Evolutionary conservation across 2,329 filamentous ascomycete species (phyloP).

Genomic region (Sporothrix humicola): DNA sequence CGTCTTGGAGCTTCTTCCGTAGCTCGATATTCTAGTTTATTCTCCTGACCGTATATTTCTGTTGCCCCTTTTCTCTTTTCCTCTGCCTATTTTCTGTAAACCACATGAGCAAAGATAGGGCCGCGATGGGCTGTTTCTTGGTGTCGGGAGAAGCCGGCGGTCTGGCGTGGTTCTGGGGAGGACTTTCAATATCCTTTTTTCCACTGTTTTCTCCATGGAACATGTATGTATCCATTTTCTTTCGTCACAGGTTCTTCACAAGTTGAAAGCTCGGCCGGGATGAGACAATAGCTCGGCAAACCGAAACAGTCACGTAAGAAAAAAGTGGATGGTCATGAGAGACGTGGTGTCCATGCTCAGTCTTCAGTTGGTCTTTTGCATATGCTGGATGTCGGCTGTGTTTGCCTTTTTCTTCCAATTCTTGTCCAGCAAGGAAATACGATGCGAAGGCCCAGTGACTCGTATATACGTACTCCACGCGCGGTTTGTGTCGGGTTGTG

Average conservation of each 20-base stretch:
- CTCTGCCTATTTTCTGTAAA: not conserved
- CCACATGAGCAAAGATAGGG: conserved; percentile 11
- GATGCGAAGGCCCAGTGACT: not conserved
- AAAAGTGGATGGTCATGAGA: not conserved
- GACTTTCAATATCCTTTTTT: not conserved
- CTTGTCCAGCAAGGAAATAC: not conserved
- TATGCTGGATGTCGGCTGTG: not conserved
- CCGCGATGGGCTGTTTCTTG: not conserved
- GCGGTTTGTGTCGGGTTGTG: not conserved
- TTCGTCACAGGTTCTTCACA: not conserved
- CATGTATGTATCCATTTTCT: not conserved
- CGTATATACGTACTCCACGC: not conserved
- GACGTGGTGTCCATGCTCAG: not conserved
- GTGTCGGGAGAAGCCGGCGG: conserved; percentile 28
- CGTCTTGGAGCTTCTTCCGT: too few relatives aligned
- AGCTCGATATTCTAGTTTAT: not conserved
- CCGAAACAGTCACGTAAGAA: not conserved
- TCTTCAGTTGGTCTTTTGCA: not conserved
- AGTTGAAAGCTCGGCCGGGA: conserved; percentile 18
- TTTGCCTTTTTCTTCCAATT: not conserved
- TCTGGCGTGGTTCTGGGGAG: not conserved
- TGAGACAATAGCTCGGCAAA: conserved; percentile 14
- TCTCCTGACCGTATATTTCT: not conserved
- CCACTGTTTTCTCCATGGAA: not conserved
- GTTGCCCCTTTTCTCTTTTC: not conserved